A percentile compares a stretch with the other conserved stretches of the same genome.
Evolutionary conservation across 495 filamentous ascomycete species (phyloP).

Genomic region (Xylaria nigripes): DNA sequence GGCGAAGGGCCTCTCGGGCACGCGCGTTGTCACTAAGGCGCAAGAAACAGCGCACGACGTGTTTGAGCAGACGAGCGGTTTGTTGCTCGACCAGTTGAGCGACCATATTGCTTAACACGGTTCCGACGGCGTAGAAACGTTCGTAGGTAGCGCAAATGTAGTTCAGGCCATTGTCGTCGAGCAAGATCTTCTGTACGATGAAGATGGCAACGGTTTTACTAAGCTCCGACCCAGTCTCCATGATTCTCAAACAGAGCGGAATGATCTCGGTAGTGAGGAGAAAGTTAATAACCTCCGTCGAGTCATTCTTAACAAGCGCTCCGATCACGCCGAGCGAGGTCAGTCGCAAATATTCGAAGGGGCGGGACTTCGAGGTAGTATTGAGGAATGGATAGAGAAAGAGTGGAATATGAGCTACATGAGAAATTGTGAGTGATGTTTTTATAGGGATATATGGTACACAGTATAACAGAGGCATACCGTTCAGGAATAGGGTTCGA

Average conservation of each 20-base stretch:
- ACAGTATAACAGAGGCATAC: slow-evolving; percentile 40
- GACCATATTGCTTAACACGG: slow-evolving; percentile 98
- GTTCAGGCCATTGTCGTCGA: slow-evolving; percentile 93
- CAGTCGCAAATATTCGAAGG: slow-evolving; percentile 95
- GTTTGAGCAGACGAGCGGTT: slow-evolving; percentile 91
- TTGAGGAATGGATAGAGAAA: slow-evolving; percentile 99
- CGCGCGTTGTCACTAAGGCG: slow-evolving; percentile 95
- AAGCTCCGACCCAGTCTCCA: slow-evolving; percentile 97
- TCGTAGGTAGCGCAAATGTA: slow-evolving; percentile 99
- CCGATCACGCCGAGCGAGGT: slow-evolving; percentile 98
- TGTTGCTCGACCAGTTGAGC: slow-evolving; percentile 94
- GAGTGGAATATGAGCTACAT: slow-evolving; percentile 88
- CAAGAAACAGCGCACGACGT: slow-evolving; percentile 95
- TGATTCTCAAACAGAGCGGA: slow-evolving; percentile 92
- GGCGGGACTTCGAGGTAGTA: slow-evolving; percentile 95
- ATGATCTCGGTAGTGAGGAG: slow-evolving; percentile 98
- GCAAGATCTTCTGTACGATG: slow-evolving; percentile 98
- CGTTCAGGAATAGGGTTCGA: slow-evolving; percentile 81
- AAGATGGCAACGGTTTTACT: slow-evolving; percentile 99
- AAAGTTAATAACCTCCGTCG: slow-evolving; percentile 97
- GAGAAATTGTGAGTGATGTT: slow-evolving; percentile 5
- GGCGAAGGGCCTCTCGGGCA: slow-evolving; percentile 87
- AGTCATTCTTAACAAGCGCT: slow-evolving; percentile 97
- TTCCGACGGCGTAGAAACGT: slow-evolving; percentile 97
- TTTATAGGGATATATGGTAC: not conserved